Evolutionary conservation across 2,329 filamentous ascomycete genomes (phyloP), one percentile per base, ranked within the genome.

Genomic region (Fusarium luffae): DNA sequence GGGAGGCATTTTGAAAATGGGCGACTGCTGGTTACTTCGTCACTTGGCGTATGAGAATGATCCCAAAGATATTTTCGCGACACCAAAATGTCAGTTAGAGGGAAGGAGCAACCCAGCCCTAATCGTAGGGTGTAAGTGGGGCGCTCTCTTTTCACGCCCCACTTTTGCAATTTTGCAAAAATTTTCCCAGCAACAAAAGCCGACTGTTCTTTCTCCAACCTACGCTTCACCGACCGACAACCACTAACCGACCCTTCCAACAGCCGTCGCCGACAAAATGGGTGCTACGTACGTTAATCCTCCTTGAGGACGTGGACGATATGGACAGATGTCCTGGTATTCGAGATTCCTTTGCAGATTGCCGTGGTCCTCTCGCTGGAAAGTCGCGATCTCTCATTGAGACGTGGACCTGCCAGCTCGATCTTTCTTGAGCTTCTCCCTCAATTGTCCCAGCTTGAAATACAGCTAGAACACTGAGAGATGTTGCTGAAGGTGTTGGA

Each of bases 281-380:
- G 79, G 77, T 78, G 77, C 78, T 76, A 88, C 86, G 90, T 91
- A 85, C 82, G 83, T 80, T 79, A 76, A 75, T 78, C 76, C 77
- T 78, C 77, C 79, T 74, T 79, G 75, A 81, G 74, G 70, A 72
- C 57, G 51, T 69, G 74, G 71, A 76, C 69, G 69, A 72, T 66
- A 78, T 76, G 75, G 78, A 74, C 72, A 72, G 68, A 73, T 75
- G 79, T 82, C 54, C 85, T 83, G 84, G 85, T 85, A 49, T 80
- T 83, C 85, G 82, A 84, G 74, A 66, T 74, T 69, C 32, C 54
- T 59, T 79, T 84, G 85, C 83, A 89, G 90, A 92, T 93, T 93
- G 91, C 92, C 88, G 89, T 88, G 86, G 92, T 93, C 90, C 90
- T 92, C 89, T 93, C 89, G 90, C 92, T 93, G 90, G 90, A 87